Evolutionary conservation across 116 monocot genomes (phyloP).

Genomic region (Cymodocea nodosa): DNA sequence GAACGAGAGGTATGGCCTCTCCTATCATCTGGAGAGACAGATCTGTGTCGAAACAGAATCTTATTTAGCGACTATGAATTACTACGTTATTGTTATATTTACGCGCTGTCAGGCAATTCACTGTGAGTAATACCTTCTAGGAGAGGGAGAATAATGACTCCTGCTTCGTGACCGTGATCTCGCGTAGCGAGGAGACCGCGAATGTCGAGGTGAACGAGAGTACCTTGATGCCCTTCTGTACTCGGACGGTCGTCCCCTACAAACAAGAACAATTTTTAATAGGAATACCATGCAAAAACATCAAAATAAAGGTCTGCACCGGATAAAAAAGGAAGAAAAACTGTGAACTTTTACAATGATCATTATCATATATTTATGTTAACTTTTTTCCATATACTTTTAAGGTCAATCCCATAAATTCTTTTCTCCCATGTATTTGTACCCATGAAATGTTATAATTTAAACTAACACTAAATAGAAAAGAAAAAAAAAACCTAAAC

Average conservation of each 20-base stretch:
- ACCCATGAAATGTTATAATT: no score
- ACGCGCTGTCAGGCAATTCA: constrained; percentile 2
- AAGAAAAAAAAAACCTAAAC: no score
- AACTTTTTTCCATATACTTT: no score
- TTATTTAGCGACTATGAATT: neutral
- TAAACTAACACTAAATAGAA: no score
- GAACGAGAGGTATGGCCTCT: neutral
- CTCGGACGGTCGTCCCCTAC: constrained; percentile 16
- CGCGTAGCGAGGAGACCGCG: constrained; percentile 32
- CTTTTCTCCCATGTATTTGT: no score
- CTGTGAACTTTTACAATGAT: no score
- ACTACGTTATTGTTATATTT: no score
- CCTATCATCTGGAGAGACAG: neutral
- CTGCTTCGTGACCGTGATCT: constrained; percentile 35
- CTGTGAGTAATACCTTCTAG: constrained; percentile 29
- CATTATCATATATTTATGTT: no score
- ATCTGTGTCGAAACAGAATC: neutral
- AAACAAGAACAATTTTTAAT: neutral
- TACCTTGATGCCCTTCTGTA: constrained; percentile 22
- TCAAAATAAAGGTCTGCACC: no score
- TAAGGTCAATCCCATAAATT: no score
- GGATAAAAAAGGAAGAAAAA: no score
- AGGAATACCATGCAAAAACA: no score
- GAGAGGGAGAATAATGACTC: constrained; percentile 28
- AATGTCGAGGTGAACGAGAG: constrained; percentile 23